Percentiles rank a stretch among this genome's conserved stretches.
These are phyloP conservation scores for Somion occarium DNA, from an alignment of 1,284 basidiomycete species.

Conservation along the genomic window DNA sequence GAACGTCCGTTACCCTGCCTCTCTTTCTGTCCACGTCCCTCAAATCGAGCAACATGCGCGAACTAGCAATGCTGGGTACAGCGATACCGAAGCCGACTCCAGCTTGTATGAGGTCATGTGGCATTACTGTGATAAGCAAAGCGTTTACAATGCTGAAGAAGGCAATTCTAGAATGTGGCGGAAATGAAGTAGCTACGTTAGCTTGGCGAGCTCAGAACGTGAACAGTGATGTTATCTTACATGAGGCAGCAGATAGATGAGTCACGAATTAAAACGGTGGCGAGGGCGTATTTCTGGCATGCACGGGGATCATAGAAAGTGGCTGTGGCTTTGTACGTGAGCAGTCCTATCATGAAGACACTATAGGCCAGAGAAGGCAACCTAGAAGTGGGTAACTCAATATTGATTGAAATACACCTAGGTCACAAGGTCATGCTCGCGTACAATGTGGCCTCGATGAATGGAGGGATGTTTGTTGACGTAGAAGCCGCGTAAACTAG, in stretches of 20 bases:
- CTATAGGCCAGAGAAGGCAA: slow-evolving; percentile 9
- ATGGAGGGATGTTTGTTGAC: not conserved
- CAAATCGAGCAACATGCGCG: slow-evolving; percentile 15
- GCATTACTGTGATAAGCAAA: slow-evolving; percentile 8
- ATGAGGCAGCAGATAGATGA: slow-evolving; percentile 10
- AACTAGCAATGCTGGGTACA: slow-evolving; percentile 14
- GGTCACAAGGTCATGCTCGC: not conserved
- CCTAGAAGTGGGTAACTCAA: slow-evolving; percentile 4
- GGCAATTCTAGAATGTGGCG: slow-evolving; percentile 6
- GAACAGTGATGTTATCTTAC: slow-evolving; percentile 9
- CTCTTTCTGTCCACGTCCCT: slow-evolving; percentile 10
- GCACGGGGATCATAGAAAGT: slow-evolving; percentile 3
- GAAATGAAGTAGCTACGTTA: not conserved
- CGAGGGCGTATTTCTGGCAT: slow-evolving; percentile 6
- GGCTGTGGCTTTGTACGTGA: slow-evolving; percentile 9
- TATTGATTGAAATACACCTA: not conserved
- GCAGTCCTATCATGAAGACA: slow-evolving; percentile 10
- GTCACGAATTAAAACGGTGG: slow-evolving; percentile 13
- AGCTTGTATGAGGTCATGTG: slow-evolving; percentile 10
- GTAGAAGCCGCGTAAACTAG: not conserved
- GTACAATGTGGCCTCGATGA: slow-evolving; percentile 2
- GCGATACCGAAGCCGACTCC: slow-evolving; percentile 13
- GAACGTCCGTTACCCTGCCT: slow-evolving; percentile 11
- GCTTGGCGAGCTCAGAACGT: not conserved
- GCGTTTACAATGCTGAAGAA: slow-evolving; percentile 8